These are phyloP conservation scores for Earliella scabrosa DNA, from an alignment of 1,284 basidiomycete genomes.

Conservation along the genomic window DNA sequence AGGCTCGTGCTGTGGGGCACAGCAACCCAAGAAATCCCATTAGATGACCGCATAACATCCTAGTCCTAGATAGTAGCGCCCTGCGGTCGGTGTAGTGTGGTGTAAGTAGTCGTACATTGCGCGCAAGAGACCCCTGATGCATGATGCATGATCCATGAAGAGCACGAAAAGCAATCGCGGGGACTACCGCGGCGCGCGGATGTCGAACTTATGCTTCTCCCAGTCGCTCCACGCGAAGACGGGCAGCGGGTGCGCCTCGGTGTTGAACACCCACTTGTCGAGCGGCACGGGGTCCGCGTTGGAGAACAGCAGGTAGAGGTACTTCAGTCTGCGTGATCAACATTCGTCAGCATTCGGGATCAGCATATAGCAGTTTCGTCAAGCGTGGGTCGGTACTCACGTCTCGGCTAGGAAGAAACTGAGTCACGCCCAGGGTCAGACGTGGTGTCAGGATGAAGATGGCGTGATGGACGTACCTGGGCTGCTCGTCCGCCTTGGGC, in stretches of 20 bases:
- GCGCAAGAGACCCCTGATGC: too few species aligned
- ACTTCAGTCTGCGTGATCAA: constrained; percentile 52
- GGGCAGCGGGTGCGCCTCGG: constrained; percentile 80
- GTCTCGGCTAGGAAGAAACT: constrained; percentile 78
- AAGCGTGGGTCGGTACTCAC: constrained; percentile 32
- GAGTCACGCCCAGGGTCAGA: not conserved
- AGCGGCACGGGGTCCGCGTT: constrained; percentile 63
- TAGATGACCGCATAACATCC: too few species aligned
- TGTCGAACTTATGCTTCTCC: constrained; percentile 33
- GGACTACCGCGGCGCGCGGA: not conserved
- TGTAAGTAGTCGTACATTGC: too few species aligned
- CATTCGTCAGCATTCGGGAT: constrained; percentile 1
- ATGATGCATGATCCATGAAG: too few species aligned
- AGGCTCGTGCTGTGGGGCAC: too few species aligned
- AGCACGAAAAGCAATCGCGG: too few species aligned
- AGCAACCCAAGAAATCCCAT: too few species aligned
- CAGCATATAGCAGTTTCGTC: not conserved
- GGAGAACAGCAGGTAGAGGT: constrained; percentile 65
- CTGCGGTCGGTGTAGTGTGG: too few species aligned
- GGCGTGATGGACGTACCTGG: constrained; percentile 49
- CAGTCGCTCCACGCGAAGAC: constrained; percentile 62
- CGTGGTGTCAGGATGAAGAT: not conserved
- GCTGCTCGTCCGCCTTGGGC: constrained; percentile 57
- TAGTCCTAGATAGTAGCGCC: too few species aligned
- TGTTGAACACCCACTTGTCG: constrained; percentile 83